These are phyloP conservation scores for Populus hybrid DNA, from an alignment of 441 rosid species.

Conservation along the genomic window DNA sequence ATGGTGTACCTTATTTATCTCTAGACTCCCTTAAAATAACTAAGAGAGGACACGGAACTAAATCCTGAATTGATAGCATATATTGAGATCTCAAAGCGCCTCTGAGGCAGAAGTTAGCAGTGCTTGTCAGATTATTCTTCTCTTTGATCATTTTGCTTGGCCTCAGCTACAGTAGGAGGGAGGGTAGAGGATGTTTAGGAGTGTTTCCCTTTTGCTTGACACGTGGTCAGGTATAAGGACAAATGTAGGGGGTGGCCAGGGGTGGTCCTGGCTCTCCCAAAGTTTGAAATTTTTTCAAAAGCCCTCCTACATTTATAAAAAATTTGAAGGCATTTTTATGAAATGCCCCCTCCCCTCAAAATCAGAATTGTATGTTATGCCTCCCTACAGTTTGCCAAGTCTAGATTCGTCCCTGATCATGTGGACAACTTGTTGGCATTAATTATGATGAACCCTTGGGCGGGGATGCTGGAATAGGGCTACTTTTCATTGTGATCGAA, in stretches of 20 bases:
- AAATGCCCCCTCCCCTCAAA: neutral
- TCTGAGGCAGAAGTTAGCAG: neutral
- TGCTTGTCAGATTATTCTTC: neutral
- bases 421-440: neutral
- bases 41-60: neutral
- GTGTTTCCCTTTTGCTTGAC: neutral
- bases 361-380: neutral
- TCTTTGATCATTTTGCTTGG: neutral
- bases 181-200: neutral
- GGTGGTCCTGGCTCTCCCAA: neutral
- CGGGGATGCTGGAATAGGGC: too few species aligned
- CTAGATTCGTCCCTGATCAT: neutral
- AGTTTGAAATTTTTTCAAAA: neutral
- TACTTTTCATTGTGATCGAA: neutral
- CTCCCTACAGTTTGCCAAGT: neutral
- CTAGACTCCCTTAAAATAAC: neutral
- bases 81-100: neutral
- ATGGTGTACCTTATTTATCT: too few species aligned
- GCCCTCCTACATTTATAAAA: neutral
- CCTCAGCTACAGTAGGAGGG: neutral
- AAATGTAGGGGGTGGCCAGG: neutral
- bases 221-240: neutral
- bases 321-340: neutral
- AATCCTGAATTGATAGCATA: neutral
- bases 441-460: neutral